Evolutionary conservation across 306 rosid species (phyloP).

Genomic region (Prunus armeniaca): DNA sequence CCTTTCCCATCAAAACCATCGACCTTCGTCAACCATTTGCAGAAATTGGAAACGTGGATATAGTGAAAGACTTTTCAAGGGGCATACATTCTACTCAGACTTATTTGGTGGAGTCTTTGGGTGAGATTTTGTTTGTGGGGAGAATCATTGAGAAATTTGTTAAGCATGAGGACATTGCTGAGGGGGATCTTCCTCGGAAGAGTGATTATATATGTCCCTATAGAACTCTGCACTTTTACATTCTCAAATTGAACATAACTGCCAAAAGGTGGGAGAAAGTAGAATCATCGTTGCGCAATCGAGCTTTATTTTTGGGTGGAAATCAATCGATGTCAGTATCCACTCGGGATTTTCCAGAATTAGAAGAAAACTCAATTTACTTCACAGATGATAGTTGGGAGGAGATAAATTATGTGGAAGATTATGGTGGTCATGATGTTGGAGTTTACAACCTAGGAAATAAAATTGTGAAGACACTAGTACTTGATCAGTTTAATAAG

Average conservation of each 20-base stretch:
- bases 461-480: neutral
- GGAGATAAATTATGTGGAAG: neutral
- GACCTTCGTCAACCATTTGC: neutral
- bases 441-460: constrained; percentile 4
- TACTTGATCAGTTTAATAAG: neutral
- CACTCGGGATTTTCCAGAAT: neutral
- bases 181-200: neutral
- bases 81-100: neutral
- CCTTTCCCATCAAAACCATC: neutral
- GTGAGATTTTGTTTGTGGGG: neutral
- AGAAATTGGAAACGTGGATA: neutral
- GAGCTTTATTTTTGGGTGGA: constrained; percentile 11
- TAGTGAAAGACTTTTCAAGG: neutral
- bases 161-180: neutral
- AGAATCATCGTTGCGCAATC: neutral
- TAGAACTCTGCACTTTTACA: constrained; percentile 8
- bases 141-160: neutral
- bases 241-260: neutral
- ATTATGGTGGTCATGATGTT: constrained; percentile 12
- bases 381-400: constrained; percentile 4
- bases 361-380: constrained; percentile 12
- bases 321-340: neutral
- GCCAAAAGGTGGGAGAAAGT: constrained; percentile 11
- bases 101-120: constrained; percentile 22
- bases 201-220: neutral